phyloP scores from a whole-genome alignment of 129 eudicot genomes.

The Rutidosis leptorrhynchoides region DNA sequence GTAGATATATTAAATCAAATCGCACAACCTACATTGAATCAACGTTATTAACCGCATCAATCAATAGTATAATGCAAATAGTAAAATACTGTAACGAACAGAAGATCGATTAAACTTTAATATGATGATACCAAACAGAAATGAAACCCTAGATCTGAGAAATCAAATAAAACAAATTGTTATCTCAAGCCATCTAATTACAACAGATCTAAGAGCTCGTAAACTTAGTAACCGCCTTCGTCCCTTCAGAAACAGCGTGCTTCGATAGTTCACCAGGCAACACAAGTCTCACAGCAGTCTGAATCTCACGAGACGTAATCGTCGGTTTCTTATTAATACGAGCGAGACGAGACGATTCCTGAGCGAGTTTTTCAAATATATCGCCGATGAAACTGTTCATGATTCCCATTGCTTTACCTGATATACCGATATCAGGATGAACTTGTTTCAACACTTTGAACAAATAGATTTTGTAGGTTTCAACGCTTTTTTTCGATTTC shows the following conservation, averaged over 20 bases:
- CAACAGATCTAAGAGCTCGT: conserved; percentile 10
- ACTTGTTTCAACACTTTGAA: conserved; percentile 16
- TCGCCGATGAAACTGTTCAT: conserved; percentile 17
- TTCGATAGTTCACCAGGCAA: conserved; percentile 28
- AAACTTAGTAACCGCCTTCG: conserved; percentile 26
- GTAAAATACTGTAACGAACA: not conserved
- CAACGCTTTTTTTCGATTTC: conserved; percentile 18
- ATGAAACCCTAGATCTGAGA: not conserved
- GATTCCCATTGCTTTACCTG: conserved; percentile 15
- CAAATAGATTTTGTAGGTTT: conserved; percentile 13
- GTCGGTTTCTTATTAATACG: conserved; percentile 8
- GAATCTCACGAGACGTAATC: conserved; percentile 15
- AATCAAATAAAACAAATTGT: not conserved
- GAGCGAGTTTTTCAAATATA: conserved; percentile 26
- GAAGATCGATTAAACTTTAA: not conserved
- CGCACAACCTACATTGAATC: not conserved
- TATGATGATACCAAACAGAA: not conserved
- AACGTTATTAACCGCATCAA: not conserved
- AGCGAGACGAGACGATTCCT: conserved; percentile 23
- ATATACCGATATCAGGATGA: conserved; percentile 19
- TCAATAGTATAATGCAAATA: not conserved
- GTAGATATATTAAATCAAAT: not conserved
- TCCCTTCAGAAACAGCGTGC: conserved; percentile 30
- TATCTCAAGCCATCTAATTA: not conserved
- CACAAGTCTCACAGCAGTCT: conserved; percentile 24